phyloP scores from a whole-genome alignment of 495 filamentous ascomycete species.

The Lasiosphaeriaceae sp. region DNA sequence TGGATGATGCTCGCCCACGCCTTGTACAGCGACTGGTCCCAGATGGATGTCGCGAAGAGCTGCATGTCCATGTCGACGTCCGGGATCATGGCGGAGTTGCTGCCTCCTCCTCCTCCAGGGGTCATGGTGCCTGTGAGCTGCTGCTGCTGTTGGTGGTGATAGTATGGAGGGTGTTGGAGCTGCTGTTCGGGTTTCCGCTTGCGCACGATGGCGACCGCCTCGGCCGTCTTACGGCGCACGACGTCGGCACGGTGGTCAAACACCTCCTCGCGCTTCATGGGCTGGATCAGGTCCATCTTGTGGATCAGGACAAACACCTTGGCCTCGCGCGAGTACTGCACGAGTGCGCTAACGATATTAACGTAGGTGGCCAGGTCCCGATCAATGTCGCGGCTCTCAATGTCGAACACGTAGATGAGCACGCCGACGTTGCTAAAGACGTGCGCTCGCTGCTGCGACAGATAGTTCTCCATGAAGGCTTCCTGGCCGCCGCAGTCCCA shows the following conservation, averaged over 20 bases:
- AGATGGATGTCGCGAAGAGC: constrained; percentile 90
- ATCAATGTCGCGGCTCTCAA: constrained; percentile 89
- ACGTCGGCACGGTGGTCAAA: constrained; percentile 73
- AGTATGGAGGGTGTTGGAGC: constrained; percentile 3
- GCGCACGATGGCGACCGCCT: constrained; percentile 51
- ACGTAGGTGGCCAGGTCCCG: constrained; percentile 87
- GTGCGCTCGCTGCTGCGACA: constrained; percentile 86
- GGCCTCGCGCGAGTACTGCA: constrained; percentile 78
- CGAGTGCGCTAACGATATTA: constrained; percentile 77
- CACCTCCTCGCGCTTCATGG: constrained; percentile 67
- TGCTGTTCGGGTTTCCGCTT: constrained; percentile 23
- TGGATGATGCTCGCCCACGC: constrained; percentile 98
- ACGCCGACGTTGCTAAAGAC: constrained; percentile 96
- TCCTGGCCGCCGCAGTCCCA: constrained; percentile 99
- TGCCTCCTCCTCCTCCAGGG: no score
- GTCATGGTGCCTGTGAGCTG: constrained; percentile 7
- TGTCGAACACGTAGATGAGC: constrained; percentile 98
- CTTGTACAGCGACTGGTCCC: constrained; percentile 97
- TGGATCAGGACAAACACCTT: constrained; percentile 91
- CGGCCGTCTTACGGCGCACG: constrained; percentile 69
- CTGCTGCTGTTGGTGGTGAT: constrained; percentile 12
- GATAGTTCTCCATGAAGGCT: constrained; percentile 97
- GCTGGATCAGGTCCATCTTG: constrained; percentile 97
- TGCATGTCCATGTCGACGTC: constrained; percentile 59
- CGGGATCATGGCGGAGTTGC: background rate